Evolutionary conservation across 805 yeast genomes (phyloP), one percentile per base, ranked within the genome.

Genomic region (Ogataea paraovalis): DNA sequence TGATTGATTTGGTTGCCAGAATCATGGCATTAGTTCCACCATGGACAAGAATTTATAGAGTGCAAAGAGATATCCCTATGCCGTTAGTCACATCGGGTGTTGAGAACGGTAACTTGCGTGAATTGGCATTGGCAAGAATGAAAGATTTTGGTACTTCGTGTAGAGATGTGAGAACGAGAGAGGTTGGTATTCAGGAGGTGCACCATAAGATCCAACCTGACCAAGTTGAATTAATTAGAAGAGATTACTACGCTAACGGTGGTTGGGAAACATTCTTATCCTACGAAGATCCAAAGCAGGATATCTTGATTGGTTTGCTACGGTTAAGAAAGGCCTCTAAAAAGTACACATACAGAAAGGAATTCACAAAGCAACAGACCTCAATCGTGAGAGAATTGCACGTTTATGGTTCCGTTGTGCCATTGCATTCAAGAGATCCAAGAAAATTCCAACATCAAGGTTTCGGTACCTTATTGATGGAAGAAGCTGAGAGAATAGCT

Each of bases 371-470:
- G 9, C 96, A 90, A 68, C 92, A 83, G 50, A 87, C 97, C 0
- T 89, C 97, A 2, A 82, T 94, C 46, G 97, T 94, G n/a, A 80
- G 99, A 68, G 99, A 94, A 66, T 73, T 94, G 55, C 99, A 94
- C 60, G 99, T 94, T 27, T 94, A 94, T 61, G 99, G 99, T 13
- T 87, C 96, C 3, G 99, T 91, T 18, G 99, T 94, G 19, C 98
- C 99, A 3, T 70, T 94, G 48, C 99, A 94, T 66, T 86, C 95
- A 3, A 78, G 98, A 56, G 99, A 94, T 68, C 99, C 99, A 41
- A 79, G 96, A 61, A 94, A 94, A 68, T 94, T 94, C 74, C 99
- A 94, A 71, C 99, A 94, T 72, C 99, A 94, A 74, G 99, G 99
- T 19, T 94, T 92, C 65, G 99, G 99, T 53, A 92, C 99, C 5